Evolutionary conservation across 192 early-diverging fungal species (phyloP).

Genomic region (Cetraspora pellucida): DNA sequence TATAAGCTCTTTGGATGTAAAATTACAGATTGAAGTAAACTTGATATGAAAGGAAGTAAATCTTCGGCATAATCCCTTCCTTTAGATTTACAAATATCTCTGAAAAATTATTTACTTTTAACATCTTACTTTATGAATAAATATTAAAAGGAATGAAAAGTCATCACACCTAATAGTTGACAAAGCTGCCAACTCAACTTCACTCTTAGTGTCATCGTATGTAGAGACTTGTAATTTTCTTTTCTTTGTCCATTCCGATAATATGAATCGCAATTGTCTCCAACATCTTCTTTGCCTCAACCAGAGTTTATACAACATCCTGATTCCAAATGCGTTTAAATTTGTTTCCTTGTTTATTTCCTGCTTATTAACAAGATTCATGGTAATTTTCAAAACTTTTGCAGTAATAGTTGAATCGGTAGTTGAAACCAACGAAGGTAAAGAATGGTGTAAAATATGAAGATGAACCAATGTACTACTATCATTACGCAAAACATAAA

Average conservation of each 20-base stretch:
- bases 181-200: slow-evolving; percentile 56
- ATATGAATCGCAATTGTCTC: slow-evolving; percentile 52
- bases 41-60: slow-evolving; percentile 53
- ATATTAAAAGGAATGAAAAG: not conserved
- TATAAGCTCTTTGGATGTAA: slow-evolving; percentile 47
- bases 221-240: slow-evolving; percentile 35
- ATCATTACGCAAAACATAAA: slow-evolving; percentile 50
- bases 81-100: slow-evolving; percentile 51
- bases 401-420: slow-evolving; percentile 53
- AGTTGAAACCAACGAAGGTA: slow-evolving; percentile 50
- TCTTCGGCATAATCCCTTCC: slow-evolving; percentile 49
- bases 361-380: slow-evolving; percentile 43
- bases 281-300: slow-evolving; percentile 54
- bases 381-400: slow-evolving; percentile 48
- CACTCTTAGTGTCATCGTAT: slow-evolving; percentile 36
- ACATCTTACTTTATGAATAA: not conserved
- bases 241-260: slow-evolving; percentile 53
- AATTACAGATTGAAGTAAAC: slow-evolving; percentile 49
- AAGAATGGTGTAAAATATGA: slow-evolving; percentile 47
- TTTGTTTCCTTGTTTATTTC: slow-evolving; percentile 35
- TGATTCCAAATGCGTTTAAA: slow-evolving; percentile 51
- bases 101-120: slow-evolving; percentile 15
- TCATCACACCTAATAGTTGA: slow-evolving; percentile 48
- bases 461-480: slow-evolving; percentile 36
- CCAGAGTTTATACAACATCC: slow-evolving; percentile 49